Percentiles rank a stretch among this genome's conserved stretches.
phyloP scores from a whole-genome alignment of 495 filamentous ascomycete genomes.

The Pseudomonodictys pantanalensis region DNA sequence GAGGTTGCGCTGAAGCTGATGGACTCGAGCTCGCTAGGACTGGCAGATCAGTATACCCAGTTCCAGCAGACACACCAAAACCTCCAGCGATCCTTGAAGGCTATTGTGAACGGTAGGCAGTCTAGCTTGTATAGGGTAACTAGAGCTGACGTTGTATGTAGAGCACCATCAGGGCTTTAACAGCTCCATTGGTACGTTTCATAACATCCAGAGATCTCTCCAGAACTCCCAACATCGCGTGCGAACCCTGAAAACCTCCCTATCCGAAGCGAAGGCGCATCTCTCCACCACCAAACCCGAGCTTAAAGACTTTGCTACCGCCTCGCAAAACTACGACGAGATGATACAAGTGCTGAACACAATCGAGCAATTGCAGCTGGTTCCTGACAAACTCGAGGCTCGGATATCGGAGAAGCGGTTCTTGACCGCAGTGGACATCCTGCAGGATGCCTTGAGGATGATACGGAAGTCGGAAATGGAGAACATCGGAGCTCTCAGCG shows the following conservation, averaged over 20 bases:
- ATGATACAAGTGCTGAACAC: slow-evolving; percentile 79
- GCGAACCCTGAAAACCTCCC: slow-evolving; percentile 72
- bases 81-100: slow-evolving; percentile 85
- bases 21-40: slow-evolving; percentile 88
- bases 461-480: slow-evolving; percentile 86
- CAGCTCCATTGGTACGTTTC: slow-evolving; percentile 96
- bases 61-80: slow-evolving; percentile 79
- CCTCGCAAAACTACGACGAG: slow-evolving; percentile 87
- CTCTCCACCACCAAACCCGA: slow-evolving; percentile 87
- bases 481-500: slow-evolving; percentile 81
- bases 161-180: slow-evolving; percentile 99
- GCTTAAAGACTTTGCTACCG: slow-evolving; percentile 77
- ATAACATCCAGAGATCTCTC: slow-evolving; percentile 95
- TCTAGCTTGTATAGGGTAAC: background rate
- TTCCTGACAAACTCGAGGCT: slow-evolving; percentile 90
- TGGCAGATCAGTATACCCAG: slow-evolving; percentile 77
- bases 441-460: slow-evolving; percentile 79
- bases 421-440: slow-evolving; percentile 82
- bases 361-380: slow-evolving; percentile 83
- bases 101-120: slow-evolving; percentile 72
- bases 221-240: slow-evolving; percentile 83
- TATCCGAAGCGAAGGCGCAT: slow-evolving; percentile 76
- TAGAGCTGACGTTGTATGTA: slow-evolving; percentile 41
- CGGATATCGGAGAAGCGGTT: slow-evolving; percentile 95
- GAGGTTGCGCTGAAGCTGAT: slow-evolving; percentile 89